Conservation (phyloP, 345 rosid species). For the Pistacia vera region DNA sequence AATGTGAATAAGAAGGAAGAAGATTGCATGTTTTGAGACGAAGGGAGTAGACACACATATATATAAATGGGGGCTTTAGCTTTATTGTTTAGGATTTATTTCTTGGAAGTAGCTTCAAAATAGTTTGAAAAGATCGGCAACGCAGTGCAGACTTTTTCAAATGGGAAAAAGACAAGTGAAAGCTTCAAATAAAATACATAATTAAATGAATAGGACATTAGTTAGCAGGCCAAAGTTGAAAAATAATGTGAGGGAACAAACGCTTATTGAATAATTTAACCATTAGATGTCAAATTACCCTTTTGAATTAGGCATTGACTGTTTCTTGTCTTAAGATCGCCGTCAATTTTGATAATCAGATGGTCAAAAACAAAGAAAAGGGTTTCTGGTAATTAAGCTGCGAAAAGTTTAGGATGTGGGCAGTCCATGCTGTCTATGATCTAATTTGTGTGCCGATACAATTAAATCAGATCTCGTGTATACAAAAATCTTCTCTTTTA, state of each 20-base stretch:
- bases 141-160: conserved; percentile 8
- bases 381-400: background rate
- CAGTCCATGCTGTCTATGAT: too few relatives aligned
- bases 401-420: too few relatives aligned
- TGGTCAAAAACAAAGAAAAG: background rate
- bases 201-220: background rate
- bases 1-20: background rate
- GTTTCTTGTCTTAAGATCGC: background rate
- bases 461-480: too few relatives aligned
- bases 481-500: too few relatives aligned
- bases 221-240: background rate
- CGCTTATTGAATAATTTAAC: background rate
- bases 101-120: conserved; percentile 21
- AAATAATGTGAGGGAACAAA: background rate
- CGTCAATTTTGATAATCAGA: background rate
- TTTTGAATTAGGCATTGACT: background rate
- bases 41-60: background rate
- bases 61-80: background rate
- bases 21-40: background rate
- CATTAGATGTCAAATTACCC: background rate
- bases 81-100: background rate
- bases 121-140: background rate
- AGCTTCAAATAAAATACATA: background rate
- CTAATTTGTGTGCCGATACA: too few relatives aligned
- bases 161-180: background rate